Percentiles rank a stretch among this genome's conserved stretches.
These are phyloP conservation scores for Coniophora puteana DNA, from an alignment of 1,284 basidiomycete genomes.

Conservation along the genomic window DNA sequence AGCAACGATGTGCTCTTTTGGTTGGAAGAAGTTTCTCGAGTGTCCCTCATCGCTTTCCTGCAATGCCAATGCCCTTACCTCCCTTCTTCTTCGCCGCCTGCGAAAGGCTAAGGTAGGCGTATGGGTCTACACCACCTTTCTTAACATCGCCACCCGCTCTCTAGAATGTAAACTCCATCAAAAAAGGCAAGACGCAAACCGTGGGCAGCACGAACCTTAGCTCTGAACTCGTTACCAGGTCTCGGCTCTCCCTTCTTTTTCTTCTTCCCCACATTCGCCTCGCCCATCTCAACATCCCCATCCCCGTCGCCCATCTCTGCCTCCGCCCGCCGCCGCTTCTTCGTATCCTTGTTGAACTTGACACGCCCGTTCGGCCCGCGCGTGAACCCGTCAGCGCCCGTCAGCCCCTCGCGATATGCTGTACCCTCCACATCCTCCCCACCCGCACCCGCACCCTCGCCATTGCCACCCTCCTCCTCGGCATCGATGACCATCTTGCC, in stretches of 20 bases:
- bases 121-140: constrained; percentile 84
- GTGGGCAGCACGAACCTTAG: constrained; percentile 49
- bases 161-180: constrained; percentile 36
- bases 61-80: constrained; percentile 45
- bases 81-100: constrained; percentile 75
- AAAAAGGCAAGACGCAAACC: neutral
- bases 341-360: constrained; percentile 97
- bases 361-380: constrained; percentile 81
- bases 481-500: constrained; percentile 91
- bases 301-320: constrained; percentile 60
- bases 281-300: constrained; percentile 59
- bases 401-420: constrained; percentile 82
- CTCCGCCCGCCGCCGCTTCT: constrained; percentile 73
- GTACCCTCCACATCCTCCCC: constrained; percentile 65
- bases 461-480: constrained; percentile 46
- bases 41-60: constrained; percentile 37
- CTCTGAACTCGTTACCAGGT: constrained; percentile 89
- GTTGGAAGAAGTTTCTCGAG: constrained; percentile 2
- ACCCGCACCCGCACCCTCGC: constrained; percentile 31
- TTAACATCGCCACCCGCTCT: constrained; percentile 92
- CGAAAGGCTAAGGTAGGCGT: constrained; percentile 84
- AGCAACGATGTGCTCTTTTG: too few species aligned
- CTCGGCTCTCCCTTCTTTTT: constrained; percentile 57
- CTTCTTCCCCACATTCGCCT: constrained; percentile 44
- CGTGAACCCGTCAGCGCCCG: constrained; percentile 85